Percentiles rank a stretch among this genome's conserved stretches.
phyloP scores from a whole-genome alignment of 768 basidiomycete genomes.

The Udeniomyces megalosporus region DNA sequence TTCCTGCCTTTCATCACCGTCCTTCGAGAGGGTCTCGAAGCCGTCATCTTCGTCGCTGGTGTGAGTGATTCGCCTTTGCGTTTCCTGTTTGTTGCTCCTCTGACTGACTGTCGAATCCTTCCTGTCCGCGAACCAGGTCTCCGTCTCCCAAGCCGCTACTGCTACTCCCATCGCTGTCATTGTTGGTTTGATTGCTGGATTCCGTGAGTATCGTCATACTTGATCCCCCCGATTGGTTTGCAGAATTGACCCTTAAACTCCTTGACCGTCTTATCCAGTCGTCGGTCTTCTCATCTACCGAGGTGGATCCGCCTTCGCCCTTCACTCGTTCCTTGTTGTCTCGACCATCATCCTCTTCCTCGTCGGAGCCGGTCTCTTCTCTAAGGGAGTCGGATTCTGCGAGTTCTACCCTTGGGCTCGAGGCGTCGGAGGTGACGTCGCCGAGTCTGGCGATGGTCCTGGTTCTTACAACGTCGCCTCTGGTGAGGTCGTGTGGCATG shows the following conservation, averaged over 20 bases:
- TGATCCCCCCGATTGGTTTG: background rate
- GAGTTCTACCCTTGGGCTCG: constrained; percentile 41
- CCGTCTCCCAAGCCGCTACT: constrained; percentile 61
- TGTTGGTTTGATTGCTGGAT: constrained; percentile 36
- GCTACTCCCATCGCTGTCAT: constrained; percentile 85
- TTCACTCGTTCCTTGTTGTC: constrained; percentile 70
- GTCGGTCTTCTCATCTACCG: constrained; percentile 44
- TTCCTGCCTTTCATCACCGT: constrained; percentile 81
- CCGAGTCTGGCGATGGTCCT: constrained; percentile 45
- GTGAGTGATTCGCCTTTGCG: constrained; percentile 28
- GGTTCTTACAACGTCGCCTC: constrained; percentile 48
- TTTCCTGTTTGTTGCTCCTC: background rate
- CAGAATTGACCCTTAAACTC: background rate
- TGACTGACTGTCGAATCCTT: background rate
- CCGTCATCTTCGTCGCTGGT: constrained; percentile 83
- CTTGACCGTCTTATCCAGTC: background rate
- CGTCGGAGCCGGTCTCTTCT: constrained; percentile 87
- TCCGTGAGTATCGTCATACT: background rate
- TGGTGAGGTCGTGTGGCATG: constrained; percentile 1
- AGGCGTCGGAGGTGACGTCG: constrained; percentile 49
- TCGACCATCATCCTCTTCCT: constrained; percentile 87
- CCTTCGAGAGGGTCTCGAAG: constrained; percentile 84
- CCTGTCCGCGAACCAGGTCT: constrained; percentile 34
- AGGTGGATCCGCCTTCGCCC: constrained; percentile 47
- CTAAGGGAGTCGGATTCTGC: constrained; percentile 57